Conservation (phyloP, 2,329 filamentous ascomycete species). For the Ophiostoma ulmi region DNA sequence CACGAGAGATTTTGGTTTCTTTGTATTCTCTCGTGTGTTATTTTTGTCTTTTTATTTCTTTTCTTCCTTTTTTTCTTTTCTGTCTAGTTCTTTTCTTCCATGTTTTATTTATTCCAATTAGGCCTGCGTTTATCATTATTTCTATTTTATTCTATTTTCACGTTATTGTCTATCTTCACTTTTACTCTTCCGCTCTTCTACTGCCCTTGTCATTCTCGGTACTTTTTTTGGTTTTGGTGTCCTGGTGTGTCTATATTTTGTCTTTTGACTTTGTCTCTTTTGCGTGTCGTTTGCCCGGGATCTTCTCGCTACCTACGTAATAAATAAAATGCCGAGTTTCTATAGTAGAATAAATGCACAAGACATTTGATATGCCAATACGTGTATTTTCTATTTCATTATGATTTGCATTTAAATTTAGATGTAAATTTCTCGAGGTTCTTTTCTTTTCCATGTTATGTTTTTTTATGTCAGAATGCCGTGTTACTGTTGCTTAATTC, state of each 20-base stretch:
- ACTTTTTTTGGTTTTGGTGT: slow-evolving; percentile 8
- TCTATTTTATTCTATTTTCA: not conserved
- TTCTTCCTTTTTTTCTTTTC: not conserved
- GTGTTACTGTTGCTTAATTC: no score
- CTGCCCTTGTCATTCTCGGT: slow-evolving; percentile 9
- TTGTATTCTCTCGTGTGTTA: not conserved
- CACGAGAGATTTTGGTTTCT: not conserved
- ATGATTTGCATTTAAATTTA: no score
- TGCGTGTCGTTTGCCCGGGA: not conserved
- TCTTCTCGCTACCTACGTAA: not conserved
- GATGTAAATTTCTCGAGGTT: no score
- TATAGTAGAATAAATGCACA: not conserved
- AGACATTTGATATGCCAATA: no score
- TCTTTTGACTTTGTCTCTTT: not conserved
- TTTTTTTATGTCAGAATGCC: no score
- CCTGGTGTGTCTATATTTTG: not conserved
- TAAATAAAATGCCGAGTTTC: not conserved
- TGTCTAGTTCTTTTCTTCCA: not conserved
- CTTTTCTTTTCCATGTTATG: no score
- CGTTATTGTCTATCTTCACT: not conserved
- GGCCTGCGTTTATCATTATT: slow-evolving; percentile 8
- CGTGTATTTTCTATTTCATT: no score
- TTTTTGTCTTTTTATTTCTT: not conserved
- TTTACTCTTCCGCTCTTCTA: not conserved
- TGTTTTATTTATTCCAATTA: slow-evolving; percentile 13